Evolutionary conservation across 345 rosid species (phyloP).

Genomic region (Xanthoceras sorbifolium): DNA sequence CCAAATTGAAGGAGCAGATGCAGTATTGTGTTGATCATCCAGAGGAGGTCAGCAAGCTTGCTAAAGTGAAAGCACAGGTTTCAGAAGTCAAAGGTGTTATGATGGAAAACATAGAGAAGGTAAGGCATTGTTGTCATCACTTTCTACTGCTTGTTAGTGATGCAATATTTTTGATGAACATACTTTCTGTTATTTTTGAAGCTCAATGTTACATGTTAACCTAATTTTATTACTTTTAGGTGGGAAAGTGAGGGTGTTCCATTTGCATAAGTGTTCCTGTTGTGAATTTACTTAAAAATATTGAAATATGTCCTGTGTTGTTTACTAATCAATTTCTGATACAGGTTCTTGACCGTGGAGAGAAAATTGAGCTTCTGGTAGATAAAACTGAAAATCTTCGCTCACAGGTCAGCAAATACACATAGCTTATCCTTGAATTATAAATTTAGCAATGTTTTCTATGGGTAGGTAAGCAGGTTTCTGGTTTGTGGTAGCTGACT

Average conservation of each 20-base stretch:
- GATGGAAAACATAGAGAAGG: constrained; percentile 97
- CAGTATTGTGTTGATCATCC: constrained; percentile 76
- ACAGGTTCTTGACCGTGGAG: constrained; percentile 81
- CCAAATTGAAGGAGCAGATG: constrained; percentile 68
- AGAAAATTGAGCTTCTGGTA: constrained; percentile 75
- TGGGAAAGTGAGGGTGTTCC: not conserved
- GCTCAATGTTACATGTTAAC: not conserved
- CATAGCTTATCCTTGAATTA: not conserved
- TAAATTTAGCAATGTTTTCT: not conserved
- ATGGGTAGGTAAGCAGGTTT: not conserved
- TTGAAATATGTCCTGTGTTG: not conserved
- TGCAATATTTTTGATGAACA: not conserved
- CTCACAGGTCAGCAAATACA: constrained; percentile 50
- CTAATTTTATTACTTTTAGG: not conserved
- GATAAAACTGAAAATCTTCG: constrained; percentile 82
- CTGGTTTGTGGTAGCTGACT: not conserved
- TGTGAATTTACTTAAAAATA: not conserved
- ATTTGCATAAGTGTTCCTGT: not conserved
- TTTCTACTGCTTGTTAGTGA: constrained; percentile 9
- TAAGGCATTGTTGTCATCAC: constrained; percentile 16
- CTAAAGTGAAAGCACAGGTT: constrained; percentile 89
- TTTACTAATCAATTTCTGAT: not conserved
- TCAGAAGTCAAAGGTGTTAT: constrained; percentile 89
- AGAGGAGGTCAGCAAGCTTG: constrained; percentile 76
- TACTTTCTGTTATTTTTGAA: not conserved